phyloP scores from a whole-genome alignment of 2,329 filamentous ascomycete species.

The Talaromyces albobiverticillius region DNA sequence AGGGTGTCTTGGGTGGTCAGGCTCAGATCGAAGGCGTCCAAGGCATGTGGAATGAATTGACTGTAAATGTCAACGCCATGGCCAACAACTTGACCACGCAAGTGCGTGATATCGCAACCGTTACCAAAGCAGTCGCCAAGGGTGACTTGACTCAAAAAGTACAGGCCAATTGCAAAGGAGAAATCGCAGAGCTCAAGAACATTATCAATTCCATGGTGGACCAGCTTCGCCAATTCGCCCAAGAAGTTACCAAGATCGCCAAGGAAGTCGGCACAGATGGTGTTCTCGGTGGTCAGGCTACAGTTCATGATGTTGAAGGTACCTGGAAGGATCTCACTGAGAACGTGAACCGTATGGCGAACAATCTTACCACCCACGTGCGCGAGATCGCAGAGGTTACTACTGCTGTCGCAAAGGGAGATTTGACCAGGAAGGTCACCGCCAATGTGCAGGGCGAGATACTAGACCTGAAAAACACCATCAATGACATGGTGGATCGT shows the following conservation, averaged over 20 bases:
- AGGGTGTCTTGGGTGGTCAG: slow-evolving; percentile 74
- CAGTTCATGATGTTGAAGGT: slow-evolving; percentile 88
- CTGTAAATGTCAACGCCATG: slow-evolving; percentile 80
- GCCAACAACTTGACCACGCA: slow-evolving; percentile 81
- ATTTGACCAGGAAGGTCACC: slow-evolving; percentile 89
- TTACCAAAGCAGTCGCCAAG: slow-evolving; percentile 65
- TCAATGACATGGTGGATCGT: slow-evolving; percentile 63
- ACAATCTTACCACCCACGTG: slow-evolving; percentile 92
- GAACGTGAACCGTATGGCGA: slow-evolving; percentile 94
- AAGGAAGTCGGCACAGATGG: slow-evolving; percentile 93
- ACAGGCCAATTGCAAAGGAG: slow-evolving; percentile 81
- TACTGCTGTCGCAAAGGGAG: slow-evolving; percentile 85
- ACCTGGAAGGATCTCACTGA: slow-evolving; percentile 93
- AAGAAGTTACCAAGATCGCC: slow-evolving; percentile 89
- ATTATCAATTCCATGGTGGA: slow-evolving; percentile 99
- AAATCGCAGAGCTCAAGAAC: slow-evolving; percentile 87
- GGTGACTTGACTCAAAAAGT: slow-evolving; percentile 94
- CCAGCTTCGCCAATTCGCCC: slow-evolving; percentile 88
- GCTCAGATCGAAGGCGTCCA: slow-evolving; percentile 76
- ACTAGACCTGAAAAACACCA: slow-evolving; percentile 82
- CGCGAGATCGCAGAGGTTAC: slow-evolving; percentile 94
- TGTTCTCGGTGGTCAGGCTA: slow-evolving; percentile 83
- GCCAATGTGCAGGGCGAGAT: slow-evolving; percentile 90
- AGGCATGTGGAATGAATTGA: slow-evolving; percentile 81
- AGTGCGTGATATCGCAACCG: slow-evolving; percentile 84